A percentile compares a stretch with the other conserved stretches of the same genome.
These are phyloP conservation scores for Pseudoneurospora amorphoporcata DNA, from an alignment of 495 filamentous ascomycete genomes.

Conservation along the genomic window DNA sequence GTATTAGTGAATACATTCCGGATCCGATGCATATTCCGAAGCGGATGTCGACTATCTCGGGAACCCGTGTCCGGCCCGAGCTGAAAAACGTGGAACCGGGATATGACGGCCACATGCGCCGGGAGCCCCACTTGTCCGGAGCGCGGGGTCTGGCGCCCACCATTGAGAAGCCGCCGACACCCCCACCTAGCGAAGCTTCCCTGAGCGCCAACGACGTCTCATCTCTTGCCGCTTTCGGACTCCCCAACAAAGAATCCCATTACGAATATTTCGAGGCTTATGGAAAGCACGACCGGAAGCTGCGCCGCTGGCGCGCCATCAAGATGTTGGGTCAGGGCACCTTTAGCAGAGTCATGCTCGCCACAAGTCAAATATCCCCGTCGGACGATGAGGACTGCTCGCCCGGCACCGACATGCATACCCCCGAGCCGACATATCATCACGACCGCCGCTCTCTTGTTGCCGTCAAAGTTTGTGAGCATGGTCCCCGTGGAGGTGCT, in stretches of 20 bases:
- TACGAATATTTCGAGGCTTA: slow-evolving; percentile 55
- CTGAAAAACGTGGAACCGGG: slow-evolving; percentile 34
- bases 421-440: slow-evolving; percentile 12
- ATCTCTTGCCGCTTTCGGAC: slow-evolving; percentile 13
- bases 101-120: slow-evolving; percentile 49
- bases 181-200: slow-evolving; percentile 51
- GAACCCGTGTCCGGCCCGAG: slow-evolving; percentile 36
- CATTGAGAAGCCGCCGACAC: slow-evolving; percentile 58
- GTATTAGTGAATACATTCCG: slow-evolving; percentile 78
- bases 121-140: slow-evolving; percentile 71
- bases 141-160: slow-evolving; percentile 56
- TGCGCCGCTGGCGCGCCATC: slow-evolving; percentile 62
- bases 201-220: slow-evolving; percentile 37
- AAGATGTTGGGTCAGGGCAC: slow-evolving; percentile 82
- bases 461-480: slow-evolving; percentile 90
- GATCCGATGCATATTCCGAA: slow-evolving; percentile 55
- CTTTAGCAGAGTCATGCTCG: slow-evolving; percentile 87
- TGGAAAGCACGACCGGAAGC: slow-evolving; percentile 43
- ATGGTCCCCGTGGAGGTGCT: slow-evolving; percentile 85
- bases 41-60: slow-evolving; percentile 64
- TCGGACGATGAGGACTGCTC: slow-evolving; percentile 34
- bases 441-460: slow-evolving; percentile 53
- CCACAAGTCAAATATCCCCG: slow-evolving; percentile 46
- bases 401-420: slow-evolving; percentile 3
- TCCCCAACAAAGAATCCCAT: slow-evolving; percentile 25